Evolutionary conservation across 2,329 filamentous ascomycete species (phyloP).

Genomic region (Truncatella angustata): DNA sequence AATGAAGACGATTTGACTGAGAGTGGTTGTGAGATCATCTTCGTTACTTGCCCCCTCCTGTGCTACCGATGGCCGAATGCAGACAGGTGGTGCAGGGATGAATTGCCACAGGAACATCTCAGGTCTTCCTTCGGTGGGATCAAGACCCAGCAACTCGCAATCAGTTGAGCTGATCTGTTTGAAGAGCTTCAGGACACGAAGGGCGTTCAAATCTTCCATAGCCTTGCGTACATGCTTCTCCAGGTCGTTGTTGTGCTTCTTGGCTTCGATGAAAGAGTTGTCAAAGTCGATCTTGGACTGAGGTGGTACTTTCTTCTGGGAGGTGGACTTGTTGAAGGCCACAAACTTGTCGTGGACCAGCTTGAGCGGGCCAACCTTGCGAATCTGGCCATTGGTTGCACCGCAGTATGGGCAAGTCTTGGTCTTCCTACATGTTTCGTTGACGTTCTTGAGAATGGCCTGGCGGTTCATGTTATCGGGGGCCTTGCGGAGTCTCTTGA

Average conservation of each 20-base stretch:
- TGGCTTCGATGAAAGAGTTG: conserved; percentile 77
- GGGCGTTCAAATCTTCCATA: conserved; percentile 89
- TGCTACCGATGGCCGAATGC: conserved; percentile 88
- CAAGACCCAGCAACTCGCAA: conserved; percentile 86
- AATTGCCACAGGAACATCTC: conserved; percentile 99
- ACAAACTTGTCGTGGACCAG: conserved; percentile 92
- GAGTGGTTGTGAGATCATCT: conserved; percentile 93
- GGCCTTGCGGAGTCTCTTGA: conserved; percentile 78
- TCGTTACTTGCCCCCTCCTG: conserved; percentile 94
- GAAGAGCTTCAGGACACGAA: conserved; percentile 87
- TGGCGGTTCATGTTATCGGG: conserved; percentile 84
- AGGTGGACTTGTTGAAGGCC: conserved; percentile 83
- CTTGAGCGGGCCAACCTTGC: conserved; percentile 90
- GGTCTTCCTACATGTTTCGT: conserved; percentile 84
- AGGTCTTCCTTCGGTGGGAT: conserved; percentile 81
- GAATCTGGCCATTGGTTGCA: conserved; percentile 84
- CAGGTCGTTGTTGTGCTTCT: conserved; percentile 74
- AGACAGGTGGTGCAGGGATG: conserved; percentile 88
- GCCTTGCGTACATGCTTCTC: conserved; percentile 91
- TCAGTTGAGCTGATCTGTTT: conserved; percentile 81
- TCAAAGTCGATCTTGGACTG: conserved; percentile 83
- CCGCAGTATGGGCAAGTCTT: conserved; percentile 80
- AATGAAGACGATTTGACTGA: conserved; percentile 94
- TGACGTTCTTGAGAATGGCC: conserved; percentile 83
- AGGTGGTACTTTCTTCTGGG: conserved; percentile 79